phyloP scores from a whole-genome alignment of 2,329 filamentous ascomycete species.

The Fusarium chuoi region DNA sequence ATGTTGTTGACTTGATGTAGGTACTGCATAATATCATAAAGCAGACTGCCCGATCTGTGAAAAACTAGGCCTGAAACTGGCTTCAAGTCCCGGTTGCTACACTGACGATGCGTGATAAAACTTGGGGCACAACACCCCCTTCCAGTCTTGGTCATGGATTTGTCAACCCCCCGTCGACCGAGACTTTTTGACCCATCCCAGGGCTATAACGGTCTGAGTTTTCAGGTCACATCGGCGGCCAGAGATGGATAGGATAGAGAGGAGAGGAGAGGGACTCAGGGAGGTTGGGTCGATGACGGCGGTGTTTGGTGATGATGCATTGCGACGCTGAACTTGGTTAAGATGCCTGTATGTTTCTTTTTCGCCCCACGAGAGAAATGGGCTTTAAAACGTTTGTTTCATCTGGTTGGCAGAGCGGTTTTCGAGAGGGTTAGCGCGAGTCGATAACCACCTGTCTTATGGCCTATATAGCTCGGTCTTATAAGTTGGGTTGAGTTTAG shows the following conservation, averaged over 20 bases:
- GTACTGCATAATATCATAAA: conserved; percentile 21
- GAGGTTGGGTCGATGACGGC: conserved; percentile 31
- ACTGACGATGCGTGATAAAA: conserved; percentile 36
- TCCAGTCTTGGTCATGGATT: conserved; percentile 42
- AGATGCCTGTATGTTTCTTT: conserved; percentile 27
- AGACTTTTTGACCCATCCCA: conserved; percentile 22
- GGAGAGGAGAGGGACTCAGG: not conserved
- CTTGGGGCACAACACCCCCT: conserved; percentile 13
- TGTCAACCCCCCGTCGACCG: conserved; percentile 33
- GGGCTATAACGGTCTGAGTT: conserved; percentile 33
- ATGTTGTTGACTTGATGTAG: conserved; percentile 25
- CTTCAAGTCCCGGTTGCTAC: conserved; percentile 31
- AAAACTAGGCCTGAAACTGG: conserved; percentile 32
- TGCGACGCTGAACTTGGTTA: conserved; percentile 39
- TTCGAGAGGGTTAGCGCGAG: conserved; percentile 32
- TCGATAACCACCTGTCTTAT: conserved; percentile 43
- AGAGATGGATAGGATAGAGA: conserved; percentile 4
- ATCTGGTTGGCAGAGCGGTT: conserved; percentile 41
- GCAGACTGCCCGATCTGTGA: conserved; percentile 36
- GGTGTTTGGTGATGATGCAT: conserved; percentile 38
- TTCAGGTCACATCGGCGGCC: conserved; percentile 40
- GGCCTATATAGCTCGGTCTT: conserved; percentile 41
- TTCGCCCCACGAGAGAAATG: conserved; percentile 33
- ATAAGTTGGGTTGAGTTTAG: conserved; percentile 31
- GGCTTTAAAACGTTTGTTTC: conserved; percentile 39